Evolutionary conservation across 169 alveolate genomes (phyloP), one percentile per base, ranked within the genome.

Genomic region (Babesia bovis): DNA sequence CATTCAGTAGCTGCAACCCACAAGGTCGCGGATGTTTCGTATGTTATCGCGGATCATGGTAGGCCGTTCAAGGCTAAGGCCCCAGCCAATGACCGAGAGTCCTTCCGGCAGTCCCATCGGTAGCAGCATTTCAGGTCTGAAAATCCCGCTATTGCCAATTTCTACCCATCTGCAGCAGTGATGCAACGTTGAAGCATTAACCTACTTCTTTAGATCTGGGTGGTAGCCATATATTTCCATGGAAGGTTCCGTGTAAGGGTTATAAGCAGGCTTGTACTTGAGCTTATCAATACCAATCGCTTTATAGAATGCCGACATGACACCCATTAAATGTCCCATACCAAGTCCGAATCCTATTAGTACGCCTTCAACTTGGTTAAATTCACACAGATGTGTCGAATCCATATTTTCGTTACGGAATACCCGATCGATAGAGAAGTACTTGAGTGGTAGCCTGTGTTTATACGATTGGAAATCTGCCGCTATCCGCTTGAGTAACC

Each of bases 171-270:
- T 92, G 73, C 0, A 3, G 47, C 30, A 7, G 2, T 63, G 21
- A 38, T 0, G 28, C 19, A 2, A 13, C 0, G 0, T 6, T 12
- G 23, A n/a, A n/a, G 38, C 42, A 3, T 59, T 2, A 28, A 33
- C 78, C n/a, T 53, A 89, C 91, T 93, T 77, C 25, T 96, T 96
- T 35, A 94, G 91, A 35, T 85, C 85, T 10, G 98, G 97, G 59
- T 98, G 99, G 84, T 83, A 96, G 15, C 99, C 99, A 89, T 94
- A 97, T 19, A 98, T 93, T 90, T 98, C 99, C 98, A 97, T 94
- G 12, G 99, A 94, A n/a, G 99, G 99, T 83, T 98, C 99, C 32
- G 99, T 98, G 89, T 98, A 98, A 19, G 99, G 99, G 83, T 98
- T 98, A 90, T 96, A 98, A 21, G 99, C 99, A 17, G 99, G 99